phyloP scores from a whole-genome alignment of 257 asterid species.

The Asclepias syriaca region DNA sequence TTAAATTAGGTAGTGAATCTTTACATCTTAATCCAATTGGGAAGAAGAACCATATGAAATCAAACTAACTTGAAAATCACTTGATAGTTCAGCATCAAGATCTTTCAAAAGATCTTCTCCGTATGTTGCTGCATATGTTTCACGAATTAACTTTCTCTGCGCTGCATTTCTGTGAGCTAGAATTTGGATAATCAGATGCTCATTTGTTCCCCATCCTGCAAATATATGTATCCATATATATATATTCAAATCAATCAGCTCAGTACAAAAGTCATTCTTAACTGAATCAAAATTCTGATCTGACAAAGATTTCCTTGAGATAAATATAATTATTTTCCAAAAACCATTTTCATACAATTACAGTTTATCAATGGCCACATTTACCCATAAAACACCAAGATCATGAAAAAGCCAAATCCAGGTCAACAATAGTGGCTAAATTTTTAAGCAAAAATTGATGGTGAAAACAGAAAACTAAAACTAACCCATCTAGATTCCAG shows the following conservation, averaged over 20 bases:
- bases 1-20: background rate
- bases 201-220: slow-evolving; percentile 87
- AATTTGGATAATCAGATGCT: slow-evolving; percentile 51
- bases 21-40: background rate
- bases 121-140: slow-evolving; percentile 57
- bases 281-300: background rate
- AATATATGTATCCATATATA: background rate
- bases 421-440: background rate
- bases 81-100: slow-evolving; percentile 73
- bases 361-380: too few relatives aligned
- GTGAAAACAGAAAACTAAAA: background rate
- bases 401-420: background rate
- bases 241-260: slow-evolving; percentile 12
- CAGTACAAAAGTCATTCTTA: too few relatives aligned
- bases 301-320: background rate
- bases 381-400: background rate
- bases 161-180: slow-evolving; percentile 78
- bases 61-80: slow-evolving; percentile 62
- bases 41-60: background rate
- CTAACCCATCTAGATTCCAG: background rate
- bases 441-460: background rate
- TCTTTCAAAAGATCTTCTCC: slow-evolving; percentile 81
- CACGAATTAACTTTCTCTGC: slow-evolving; percentile 68
- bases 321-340: background rate
- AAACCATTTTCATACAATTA: background rate